phyloP scores from a whole-genome alignment of 805 yeast species.

The Hanseniaspora meyeri region DNA sequence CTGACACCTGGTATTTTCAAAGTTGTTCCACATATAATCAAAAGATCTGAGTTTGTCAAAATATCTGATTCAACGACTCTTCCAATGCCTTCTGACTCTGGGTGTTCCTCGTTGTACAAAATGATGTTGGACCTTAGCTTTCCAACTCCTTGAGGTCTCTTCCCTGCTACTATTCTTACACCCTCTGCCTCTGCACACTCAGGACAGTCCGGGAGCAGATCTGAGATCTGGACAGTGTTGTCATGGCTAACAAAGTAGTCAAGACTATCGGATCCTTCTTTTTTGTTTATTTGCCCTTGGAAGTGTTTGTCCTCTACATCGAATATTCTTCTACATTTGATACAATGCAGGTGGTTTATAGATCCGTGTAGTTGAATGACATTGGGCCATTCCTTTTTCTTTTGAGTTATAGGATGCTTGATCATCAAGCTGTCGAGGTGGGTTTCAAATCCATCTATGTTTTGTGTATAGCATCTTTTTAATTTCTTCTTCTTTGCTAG shows the following conservation, averaged over 20 bases:
- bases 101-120: constrained; percentile 64
- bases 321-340: constrained; percentile 55
- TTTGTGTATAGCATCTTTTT: constrained; percentile 71
- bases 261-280: background rate
- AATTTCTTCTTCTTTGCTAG: constrained; percentile 53
- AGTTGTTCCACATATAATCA: constrained; percentile 75
- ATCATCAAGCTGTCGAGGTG: constrained; percentile 41
- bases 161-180: constrained; percentile 46
- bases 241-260: constrained; percentile 20
- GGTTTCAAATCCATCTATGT: constrained; percentile 70
- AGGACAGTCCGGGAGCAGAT: constrained; percentile 43
- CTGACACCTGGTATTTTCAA: constrained; percentile 67
- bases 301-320: constrained; percentile 41
- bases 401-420: constrained; percentile 36
- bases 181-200: constrained; percentile 50
- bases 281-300: constrained; percentile 19
- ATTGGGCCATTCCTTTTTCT: constrained; percentile 35
- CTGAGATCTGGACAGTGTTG: constrained; percentile 12
- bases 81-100: constrained; percentile 81
- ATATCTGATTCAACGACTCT: constrained; percentile 58
- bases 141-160: constrained; percentile 54
- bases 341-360: constrained; percentile 57
- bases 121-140: constrained; percentile 54
- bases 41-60: constrained; percentile 55
- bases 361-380: constrained; percentile 81